Evolutionary conservation across 1,284 basidiomycete genomes (phyloP), one percentile per base, ranked within the genome.

Genomic region (Athelia sp.): DNA sequence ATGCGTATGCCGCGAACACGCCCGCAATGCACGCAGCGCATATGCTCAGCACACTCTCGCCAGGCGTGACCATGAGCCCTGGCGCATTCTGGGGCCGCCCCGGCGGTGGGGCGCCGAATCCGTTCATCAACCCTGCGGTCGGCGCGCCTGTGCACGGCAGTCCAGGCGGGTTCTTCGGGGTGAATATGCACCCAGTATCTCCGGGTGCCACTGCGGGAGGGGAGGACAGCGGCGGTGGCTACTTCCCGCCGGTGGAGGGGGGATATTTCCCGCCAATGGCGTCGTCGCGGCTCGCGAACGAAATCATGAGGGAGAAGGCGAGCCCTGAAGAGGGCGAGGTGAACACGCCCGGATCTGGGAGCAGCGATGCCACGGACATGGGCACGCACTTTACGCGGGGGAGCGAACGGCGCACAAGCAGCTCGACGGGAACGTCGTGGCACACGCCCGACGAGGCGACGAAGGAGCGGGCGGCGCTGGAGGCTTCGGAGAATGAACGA

Each of bases 31-130:
- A 57, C 19, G 46, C 42, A 23, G 56, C 54, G 47, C 61, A 62
- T 45, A 54, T 60, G 52, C 58, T 56, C 54, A 65, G 66, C 29
- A 65, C 75, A 17, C 82, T 87, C 69, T 83, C 82, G 0, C 82
- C 85, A 2, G 83, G 81, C 18, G 69, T 79, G n/a, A 73, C 79
- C 18, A 82, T 89, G 78, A 82, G 80, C 17, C 84, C 87, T 17
- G 85, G 86, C 1, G 65, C 81, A 23, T 82, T 86, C 58, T 88
- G 81, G 75, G 79, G 79, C 8, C 68, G 75, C 8, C 75, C 79
- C 3, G 13, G 26, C 26, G 76, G 76, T 15, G 63, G 70, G 55
- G 57, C 69, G 21, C 60, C 69, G 47, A 82, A 85, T 56, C 75
- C 81, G 46, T 76, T 73, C 62, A 78, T 84, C 48, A 87, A 87